Base-by-base conservation (phyloP, 176 grass and related monocot species). In the Sorghum bicolor region DNA sequence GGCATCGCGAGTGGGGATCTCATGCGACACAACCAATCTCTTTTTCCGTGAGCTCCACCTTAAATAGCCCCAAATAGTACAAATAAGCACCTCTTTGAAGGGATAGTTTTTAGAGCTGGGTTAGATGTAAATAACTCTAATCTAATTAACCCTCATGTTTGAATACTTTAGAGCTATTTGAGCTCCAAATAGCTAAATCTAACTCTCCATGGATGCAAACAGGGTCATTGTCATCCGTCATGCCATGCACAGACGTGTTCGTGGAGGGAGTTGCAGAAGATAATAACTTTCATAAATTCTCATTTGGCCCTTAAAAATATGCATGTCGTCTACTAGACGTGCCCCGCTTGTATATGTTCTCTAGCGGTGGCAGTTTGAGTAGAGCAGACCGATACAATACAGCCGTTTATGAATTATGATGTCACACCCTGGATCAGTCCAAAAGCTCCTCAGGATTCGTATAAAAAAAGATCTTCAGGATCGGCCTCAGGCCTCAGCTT, bases 381-480 rank as follows among this genome's bases (percentile, higher is more conserved):
- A 44, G 12, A 44, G 43, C 43, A 44, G 43, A 44, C 43, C 40
- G 10, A 43, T 44, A 14, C 12, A 44, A 44, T 14, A 3, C 43
- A 44, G 43, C 12, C 11, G 43, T 44, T 44, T 44, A 44, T 44
- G 12, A 47, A 47, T 47, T 77, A 14, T 34, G 38, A 64, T 37
- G 79, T 64, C 86, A 57, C 67, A 6, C 3, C 12, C 13, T 43
- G 58, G 45, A 80, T 68, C 58, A 47, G 61, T 84, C 55, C 87
- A 84, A 75, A 83, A 72, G 20, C 24, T 50, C 41, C 26, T 41
- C 64, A 48, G 50, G 30, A 78, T 72, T 12, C 13, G 13, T 14
- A 15, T 45, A 45, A 1, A 45, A 84, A 74, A 83, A 71, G 6
- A 4, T 29, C 39, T 63, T 64, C 41, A 52, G 53, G 31, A 79